A percentile compares a stretch with the other conserved stretches of the same genome.
Evolutionary conservation across 345 rosid species (phyloP).

Genomic region (Moricandia arvensis): DNA sequence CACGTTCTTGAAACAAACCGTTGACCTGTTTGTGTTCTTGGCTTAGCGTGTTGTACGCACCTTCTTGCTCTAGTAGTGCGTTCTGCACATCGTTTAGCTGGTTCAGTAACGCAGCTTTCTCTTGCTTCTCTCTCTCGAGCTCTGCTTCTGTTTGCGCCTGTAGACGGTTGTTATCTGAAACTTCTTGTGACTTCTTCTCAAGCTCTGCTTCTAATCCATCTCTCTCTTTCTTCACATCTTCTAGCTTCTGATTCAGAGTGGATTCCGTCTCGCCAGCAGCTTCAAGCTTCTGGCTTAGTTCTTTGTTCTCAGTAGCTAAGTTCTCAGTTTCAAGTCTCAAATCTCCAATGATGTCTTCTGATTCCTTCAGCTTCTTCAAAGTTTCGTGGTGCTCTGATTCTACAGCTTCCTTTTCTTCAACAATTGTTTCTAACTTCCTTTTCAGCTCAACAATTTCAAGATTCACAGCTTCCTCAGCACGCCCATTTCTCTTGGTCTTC

Average conservation of each 20-base stretch:
- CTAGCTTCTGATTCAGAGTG: slow-evolving; percentile 41
- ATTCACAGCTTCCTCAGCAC: slow-evolving; percentile 47
- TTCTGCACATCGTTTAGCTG: slow-evolving; percentile 48
- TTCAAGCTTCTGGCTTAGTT: slow-evolving; percentile 20
- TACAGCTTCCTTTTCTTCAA: slow-evolving; percentile 30
- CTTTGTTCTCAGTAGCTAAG: slow-evolving; percentile 12
- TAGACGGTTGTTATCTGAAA: slow-evolving; percentile 19
- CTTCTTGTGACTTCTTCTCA: slow-evolving; percentile 17
- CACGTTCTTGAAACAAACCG: slow-evolving; percentile 41
- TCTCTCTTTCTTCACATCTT: slow-evolving; percentile 43
- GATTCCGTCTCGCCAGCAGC: slow-evolving; percentile 42
- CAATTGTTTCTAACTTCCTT: slow-evolving; percentile 43
- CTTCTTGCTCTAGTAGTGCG: slow-evolving; percentile 41
- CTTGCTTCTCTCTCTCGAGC: slow-evolving; percentile 54
- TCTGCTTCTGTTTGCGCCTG: slow-evolving; percentile 44
- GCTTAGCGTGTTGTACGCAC: slow-evolving; percentile 41
- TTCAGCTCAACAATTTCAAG: slow-evolving; percentile 48
- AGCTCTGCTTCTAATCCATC: slow-evolving; percentile 36
- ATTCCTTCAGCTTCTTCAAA: slow-evolving; percentile 50
- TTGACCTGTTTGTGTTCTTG: slow-evolving; percentile 52
- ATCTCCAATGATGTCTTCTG: slow-evolving; percentile 44
- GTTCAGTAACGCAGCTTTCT: slow-evolving; percentile 41
- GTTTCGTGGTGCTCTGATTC: slow-evolving; percentile 47
- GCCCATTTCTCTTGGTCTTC: slow-evolving; percentile 50
- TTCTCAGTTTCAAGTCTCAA: slow-evolving; percentile 50